Evolutionary conservation across 2,329 filamentous ascomycete genomes (phyloP), one percentile per base, ranked within the genome.

Genomic region (Cladosporium sp.): DNA sequence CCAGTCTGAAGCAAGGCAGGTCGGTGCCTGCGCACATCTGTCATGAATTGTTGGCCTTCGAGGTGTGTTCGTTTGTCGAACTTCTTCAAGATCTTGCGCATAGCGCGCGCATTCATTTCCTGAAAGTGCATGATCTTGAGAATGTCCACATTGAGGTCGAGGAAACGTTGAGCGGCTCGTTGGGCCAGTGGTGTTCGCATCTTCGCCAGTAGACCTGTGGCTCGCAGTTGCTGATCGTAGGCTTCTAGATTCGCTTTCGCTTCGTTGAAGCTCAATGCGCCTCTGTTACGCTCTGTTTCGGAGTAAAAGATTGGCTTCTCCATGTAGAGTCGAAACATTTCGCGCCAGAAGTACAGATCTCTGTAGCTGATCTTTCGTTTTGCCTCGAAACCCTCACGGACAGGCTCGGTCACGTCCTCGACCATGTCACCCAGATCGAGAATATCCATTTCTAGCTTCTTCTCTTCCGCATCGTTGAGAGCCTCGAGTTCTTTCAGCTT

Each of bases 61-160:
- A 95, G 74, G 1, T 85, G 82, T 1, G 89, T 95, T 52, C 83
- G 81, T 69, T 95, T 95, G 69, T 93, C 88, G 64, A 95, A 95
- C 83, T 90, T 95, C 68, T 95, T 95, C 47, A 95, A 70, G 45
- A 95, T 95, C 68, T 95, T 95, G 29, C 74, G 74, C 61, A 93
- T 82, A 1, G 89, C 89, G 24, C 79, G 79, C 57, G 82, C 80
- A 61, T 95, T 95, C 57, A 95, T 83, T 64, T 93, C 89, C 61
- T 91, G 88, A 59, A 95, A 95, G 53, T 85, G 84, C 56, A 95
- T 76, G 45, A 86, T 86, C 54, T 84, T 84, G n/a, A 95, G 75
- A n/a, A 95, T 77, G 47, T 81, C 78, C 19, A 80, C 73, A 64
- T 95, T 95, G 59, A 95, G 76, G 42, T 77, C 72, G 54, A 92